A percentile compares a stretch with the other conserved stretches of the same genome.
Conservation (phyloP, 768 basidiomycete genomes). For the Lyophyllum semitale region DNA sequence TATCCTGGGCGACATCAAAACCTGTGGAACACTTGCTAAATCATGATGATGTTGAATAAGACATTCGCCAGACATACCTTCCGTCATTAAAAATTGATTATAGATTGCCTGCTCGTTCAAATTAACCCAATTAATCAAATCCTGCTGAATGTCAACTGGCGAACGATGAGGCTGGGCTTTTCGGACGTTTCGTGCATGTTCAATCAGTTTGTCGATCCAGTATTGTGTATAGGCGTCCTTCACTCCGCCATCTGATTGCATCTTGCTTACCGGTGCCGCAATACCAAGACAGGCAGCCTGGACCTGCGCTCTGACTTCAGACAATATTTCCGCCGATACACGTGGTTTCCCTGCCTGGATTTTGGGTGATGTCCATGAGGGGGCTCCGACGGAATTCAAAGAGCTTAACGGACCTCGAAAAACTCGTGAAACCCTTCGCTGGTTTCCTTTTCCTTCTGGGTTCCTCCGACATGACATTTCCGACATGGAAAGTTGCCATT, state of each 20-base stretch:
- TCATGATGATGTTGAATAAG: neutral
- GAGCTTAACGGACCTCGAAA: constrained; percentile 25
- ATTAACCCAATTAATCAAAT: constrained; percentile 29
- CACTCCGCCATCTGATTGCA: constrained; percentile 34
- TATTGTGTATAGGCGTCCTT: constrained; percentile 40
- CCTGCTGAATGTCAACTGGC: constrained; percentile 25
- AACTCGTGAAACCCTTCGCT: constrained; percentile 35
- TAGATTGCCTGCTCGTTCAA: constrained; percentile 22
- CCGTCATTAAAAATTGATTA: constrained; percentile 31
- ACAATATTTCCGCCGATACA: constrained; percentile 19
- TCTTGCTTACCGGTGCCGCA: constrained; percentile 22
- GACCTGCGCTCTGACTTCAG: constrained; percentile 30
- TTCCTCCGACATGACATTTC: constrained; percentile 39
- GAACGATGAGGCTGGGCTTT: constrained; percentile 6
- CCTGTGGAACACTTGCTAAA: constrained; percentile 21
- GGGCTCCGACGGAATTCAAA: no score
- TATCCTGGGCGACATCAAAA: constrained; percentile 32
- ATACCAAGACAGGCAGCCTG: constrained; percentile 31
- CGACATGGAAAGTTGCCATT: constrained; percentile 41
- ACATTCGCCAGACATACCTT: constrained; percentile 18
- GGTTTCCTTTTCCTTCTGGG: constrained; percentile 28
- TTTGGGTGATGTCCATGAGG: no score
- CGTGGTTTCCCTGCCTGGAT: constrained; percentile 23
- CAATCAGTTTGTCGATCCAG: constrained; percentile 37
- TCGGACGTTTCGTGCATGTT: constrained; percentile 20